Evolutionary conservation across 371 early-diverging fungal genomes (phyloP), one percentile per base, ranked within the genome.

Genomic region (Syncephalastrum contaminatum): DNA sequence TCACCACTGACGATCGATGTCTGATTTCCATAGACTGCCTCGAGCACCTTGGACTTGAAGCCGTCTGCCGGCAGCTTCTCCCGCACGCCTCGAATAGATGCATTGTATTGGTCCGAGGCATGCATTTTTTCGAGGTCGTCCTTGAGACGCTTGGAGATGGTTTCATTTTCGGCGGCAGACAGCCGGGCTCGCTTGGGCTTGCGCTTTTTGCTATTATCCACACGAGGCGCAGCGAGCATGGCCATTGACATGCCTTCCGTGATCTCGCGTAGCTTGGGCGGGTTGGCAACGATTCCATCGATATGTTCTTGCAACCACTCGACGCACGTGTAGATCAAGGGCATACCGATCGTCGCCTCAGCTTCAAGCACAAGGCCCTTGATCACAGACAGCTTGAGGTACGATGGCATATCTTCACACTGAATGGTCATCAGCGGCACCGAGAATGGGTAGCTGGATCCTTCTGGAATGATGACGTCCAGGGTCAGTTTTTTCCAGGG

Each of bases 1-100:
- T 88, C 91, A 53, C 91, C 91, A 36, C 74, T 70, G 8, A 91
- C 82, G 54, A 91, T 83, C 1, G 80, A 64, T 0, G 87, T 81
- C 39, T 84, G 81, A 57, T 83, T 67, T 0, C 60, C 64, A 25
- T 64, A 53, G 4, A 88, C 72, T 0, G 84, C 83, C 22, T 80
- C 53, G 43, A 84, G 54, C 8, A 94, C 81, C 20, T 75, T 63
- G 4, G 66, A 52, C 46, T 84, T 80, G 67, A 80, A 88, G 10
- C 60, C 44, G 55, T 80, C 81, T 0, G 91, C 88, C 4, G 93
- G 93, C 20, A 93, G 77, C 44, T 75, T 79, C 30, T 74, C 59
- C 13, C 92, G 75, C 0, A 63, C 69, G 10, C 36, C 36, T 43
- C 60, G 51, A 5, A 75, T 72, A 66, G 89, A 73, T 2, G 75